phyloP scores from a whole-genome alignment of 805 yeast species.

The Kluyveromyces wickerhamii region DNA sequence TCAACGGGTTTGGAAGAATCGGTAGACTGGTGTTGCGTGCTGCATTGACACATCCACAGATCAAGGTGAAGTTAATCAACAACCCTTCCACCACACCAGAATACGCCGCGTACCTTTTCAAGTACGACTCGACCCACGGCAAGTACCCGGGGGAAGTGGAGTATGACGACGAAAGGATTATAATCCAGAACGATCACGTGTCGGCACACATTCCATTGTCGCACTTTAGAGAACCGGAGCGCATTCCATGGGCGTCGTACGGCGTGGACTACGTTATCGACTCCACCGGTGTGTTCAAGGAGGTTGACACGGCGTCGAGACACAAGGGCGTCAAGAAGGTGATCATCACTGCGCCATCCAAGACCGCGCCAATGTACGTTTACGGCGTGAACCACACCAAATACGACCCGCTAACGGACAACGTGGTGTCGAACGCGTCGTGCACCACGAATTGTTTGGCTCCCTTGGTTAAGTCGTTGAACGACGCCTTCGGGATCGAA shows the following conservation, averaged over 20 bases:
- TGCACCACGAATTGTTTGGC: slow-evolving; percentile 96
- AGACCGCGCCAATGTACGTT: slow-evolving; percentile 93
- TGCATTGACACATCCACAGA: slow-evolving; percentile 65
- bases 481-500: slow-evolving; percentile 79
- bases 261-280: slow-evolving; percentile 85
- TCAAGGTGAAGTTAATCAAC: slow-evolving; percentile 80
- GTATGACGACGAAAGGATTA: slow-evolving; percentile 46
- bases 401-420: slow-evolving; percentile 59
- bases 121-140: slow-evolving; percentile 93
- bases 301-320: slow-evolving; percentile 67
- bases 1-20: slow-evolving; percentile 92
- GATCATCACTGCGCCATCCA: slow-evolving; percentile 87
- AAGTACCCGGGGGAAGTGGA: slow-evolving; percentile 67
- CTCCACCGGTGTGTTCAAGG: slow-evolving; percentile 93
- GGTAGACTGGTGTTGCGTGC: slow-evolving; percentile 85
- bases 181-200: slow-evolving; percentile 22
- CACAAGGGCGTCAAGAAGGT: slow-evolving; percentile 90
- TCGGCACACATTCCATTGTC: slow-evolving; percentile 38
- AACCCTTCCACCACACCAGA: slow-evolving; percentile 88
- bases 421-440: slow-evolving; percentile 84
- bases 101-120: slow-evolving; percentile 92
- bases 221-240: slow-evolving; percentile 67
- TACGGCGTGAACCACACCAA: slow-evolving; percentile 80
- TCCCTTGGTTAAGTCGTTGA: slow-evolving; percentile 83
- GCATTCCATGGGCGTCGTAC: slow-evolving; percentile 79